Conservation (phyloP, 1,284 basidiomycete species). For the Volvariella volvacea region DNA sequence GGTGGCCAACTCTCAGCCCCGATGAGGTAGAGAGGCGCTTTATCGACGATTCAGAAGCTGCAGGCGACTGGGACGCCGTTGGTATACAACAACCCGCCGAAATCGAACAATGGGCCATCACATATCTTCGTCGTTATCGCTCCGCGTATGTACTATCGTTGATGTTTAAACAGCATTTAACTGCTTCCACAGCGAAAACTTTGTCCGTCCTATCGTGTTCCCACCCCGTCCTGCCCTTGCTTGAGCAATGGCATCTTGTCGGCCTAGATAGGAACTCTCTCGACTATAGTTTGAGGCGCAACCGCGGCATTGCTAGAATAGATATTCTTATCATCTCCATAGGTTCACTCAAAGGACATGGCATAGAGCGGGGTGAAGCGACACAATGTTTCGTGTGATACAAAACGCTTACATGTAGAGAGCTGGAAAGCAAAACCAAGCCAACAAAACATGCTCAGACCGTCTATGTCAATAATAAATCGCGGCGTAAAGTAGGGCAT, state of each 20-base stretch:
- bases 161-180: constrained; percentile 5
- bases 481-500: no score
- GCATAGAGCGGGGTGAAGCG: no score
- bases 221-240: constrained; percentile 26
- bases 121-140: constrained; percentile 87
- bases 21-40: constrained; percentile 90
- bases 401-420: not conserved
- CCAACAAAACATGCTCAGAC: no score
- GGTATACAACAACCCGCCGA: constrained; percentile 66
- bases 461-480: no score
- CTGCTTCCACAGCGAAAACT: constrained; percentile 38
- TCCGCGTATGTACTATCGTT: constrained; percentile 51
- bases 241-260: no score
- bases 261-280: no score
- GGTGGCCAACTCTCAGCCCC: constrained; percentile 92
- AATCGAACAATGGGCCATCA: constrained; percentile 88
- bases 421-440: no score
- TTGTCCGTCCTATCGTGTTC: constrained; percentile 44
- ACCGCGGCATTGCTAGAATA: no score
- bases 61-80: constrained; percentile 60
- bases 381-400: not conserved
- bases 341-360: no score
- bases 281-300: no score
- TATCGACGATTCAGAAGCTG: constrained; percentile 72
- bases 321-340: no score